Evolutionary conservation across 768 basidiomycete genomes (phyloP).

Genomic region (Phanerochaete sordida): DNA sequence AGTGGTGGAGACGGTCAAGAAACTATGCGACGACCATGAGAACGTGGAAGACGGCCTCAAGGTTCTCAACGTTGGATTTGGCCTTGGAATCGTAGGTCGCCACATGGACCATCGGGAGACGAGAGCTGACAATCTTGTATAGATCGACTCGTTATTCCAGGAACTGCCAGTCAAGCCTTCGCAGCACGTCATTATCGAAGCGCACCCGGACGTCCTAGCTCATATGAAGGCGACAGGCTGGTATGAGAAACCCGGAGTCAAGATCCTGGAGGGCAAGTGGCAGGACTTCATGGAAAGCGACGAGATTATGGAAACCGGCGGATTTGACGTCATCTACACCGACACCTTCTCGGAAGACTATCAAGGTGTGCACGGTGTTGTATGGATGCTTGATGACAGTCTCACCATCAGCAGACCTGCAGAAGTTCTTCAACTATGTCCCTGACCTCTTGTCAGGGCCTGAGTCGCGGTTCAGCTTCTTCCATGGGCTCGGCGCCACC

Average conservation of each 20-base stretch:
- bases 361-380: slow-evolving; percentile 36
- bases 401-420: slow-evolving; percentile 46
- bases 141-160: slow-evolving; percentile 89
- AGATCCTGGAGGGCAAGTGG: slow-evolving; percentile 89
- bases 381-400: not conserved
- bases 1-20: slow-evolving; percentile 77
- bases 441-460: slow-evolving; percentile 73
- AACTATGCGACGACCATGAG: slow-evolving; percentile 54
- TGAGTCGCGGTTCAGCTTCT: slow-evolving; percentile 88
- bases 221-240: slow-evolving; percentile 78
- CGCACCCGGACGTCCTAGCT: slow-evolving; percentile 87
- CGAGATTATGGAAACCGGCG: slow-evolving; percentile 57
- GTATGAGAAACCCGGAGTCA: slow-evolving; percentile 73
- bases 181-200: slow-evolving; percentile 88
- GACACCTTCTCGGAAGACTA: slow-evolving; percentile 94
- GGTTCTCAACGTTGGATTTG: slow-evolving; percentile 91
- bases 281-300: slow-evolving; percentile 74
- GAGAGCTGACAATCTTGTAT: not conserved
- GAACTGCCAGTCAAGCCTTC: slow-evolving; percentile 51
- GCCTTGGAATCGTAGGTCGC: slow-evolving; percentile 73
- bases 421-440: slow-evolving; percentile 75
- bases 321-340: slow-evolving; percentile 87
- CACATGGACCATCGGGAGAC: not conserved
- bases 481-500: slow-evolving; percentile 95
- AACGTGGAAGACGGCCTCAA: slow-evolving; percentile 46